Conservation (phyloP, 768 basidiomycete genomes). For the Termitomyces sp. region DNA sequence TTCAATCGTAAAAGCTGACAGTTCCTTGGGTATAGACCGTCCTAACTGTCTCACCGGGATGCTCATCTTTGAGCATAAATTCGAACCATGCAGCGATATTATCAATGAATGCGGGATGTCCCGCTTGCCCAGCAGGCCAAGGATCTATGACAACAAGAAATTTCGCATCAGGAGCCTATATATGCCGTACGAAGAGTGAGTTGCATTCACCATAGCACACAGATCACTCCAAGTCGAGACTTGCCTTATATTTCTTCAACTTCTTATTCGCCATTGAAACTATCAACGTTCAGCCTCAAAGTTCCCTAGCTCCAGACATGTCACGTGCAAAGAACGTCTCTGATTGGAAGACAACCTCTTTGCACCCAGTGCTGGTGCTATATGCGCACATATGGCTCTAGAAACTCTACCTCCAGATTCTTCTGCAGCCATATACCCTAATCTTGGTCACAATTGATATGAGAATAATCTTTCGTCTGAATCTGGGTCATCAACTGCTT, state of each 20-base stretch:
- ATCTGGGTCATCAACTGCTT: no score
- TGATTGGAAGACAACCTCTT: no score
- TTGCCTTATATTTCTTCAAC: neutral
- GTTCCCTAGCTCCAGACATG: no score
- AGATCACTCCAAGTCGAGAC: neutral
- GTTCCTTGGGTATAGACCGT: constrained; percentile 26
- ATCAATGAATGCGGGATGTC: constrained; percentile 17
- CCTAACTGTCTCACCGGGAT: constrained; percentile 18
- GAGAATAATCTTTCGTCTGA: no score
- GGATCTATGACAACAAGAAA: constrained; percentile 24
- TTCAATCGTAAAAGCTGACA: constrained; percentile 13
- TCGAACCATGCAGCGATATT: constrained; percentile 29
- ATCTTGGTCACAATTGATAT: no score
- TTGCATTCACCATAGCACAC: no score
- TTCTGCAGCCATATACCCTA: no score
- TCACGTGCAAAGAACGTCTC: no score
- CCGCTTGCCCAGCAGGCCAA: constrained; percentile 18
- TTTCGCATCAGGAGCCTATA: constrained; percentile 11
- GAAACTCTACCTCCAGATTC: no score
- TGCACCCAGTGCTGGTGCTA: no score
- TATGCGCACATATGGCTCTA: no score
- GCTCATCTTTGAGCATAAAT: constrained; percentile 25
- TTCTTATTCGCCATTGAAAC: neutral
- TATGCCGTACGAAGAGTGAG: neutral
- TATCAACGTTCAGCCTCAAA: neutral